Evolutionary conservation across 345 rosid genomes (phyloP).

Genomic region (Cardamine resedifolia): DNA sequence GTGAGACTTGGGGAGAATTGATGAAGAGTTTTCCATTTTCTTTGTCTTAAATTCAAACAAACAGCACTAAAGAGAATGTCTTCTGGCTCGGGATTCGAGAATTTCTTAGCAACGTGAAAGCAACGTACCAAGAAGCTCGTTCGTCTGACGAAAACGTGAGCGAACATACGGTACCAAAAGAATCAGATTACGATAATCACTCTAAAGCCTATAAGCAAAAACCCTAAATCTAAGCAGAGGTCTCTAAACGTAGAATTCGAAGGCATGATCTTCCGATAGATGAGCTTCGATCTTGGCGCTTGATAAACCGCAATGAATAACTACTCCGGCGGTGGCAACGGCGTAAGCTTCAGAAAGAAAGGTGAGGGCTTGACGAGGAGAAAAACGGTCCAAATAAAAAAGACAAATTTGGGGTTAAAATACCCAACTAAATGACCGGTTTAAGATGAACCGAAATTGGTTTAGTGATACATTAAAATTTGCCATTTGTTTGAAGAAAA

Average conservation of each 20-base stretch:
- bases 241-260: not conserved
- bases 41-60: conserved; percentile 58
- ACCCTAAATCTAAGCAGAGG: not conserved
- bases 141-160: conserved; percentile 38
- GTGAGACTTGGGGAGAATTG: conserved; percentile 46
- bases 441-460: conserved; percentile 6
- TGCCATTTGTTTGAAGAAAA: no score
- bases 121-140: conserved; percentile 34
- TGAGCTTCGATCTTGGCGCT: not conserved
- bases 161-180: conserved; percentile 16
- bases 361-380: not conserved
- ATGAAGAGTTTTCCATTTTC: conserved; percentile 62
- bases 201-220: conserved; percentile 4
- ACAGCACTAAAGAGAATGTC: conserved; percentile 54
- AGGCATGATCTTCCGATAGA: not conserved
- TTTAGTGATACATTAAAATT: not conserved
- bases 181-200: not conserved
- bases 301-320: not conserved
- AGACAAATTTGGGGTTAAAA: not conserved
- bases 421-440: not conserved
- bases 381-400: not conserved
- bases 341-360: conserved; percentile 18
- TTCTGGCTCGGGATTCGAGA: conserved; percentile 44
- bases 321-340: conserved; percentile 14
- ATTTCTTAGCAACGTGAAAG: conserved; percentile 48